phyloP scores from a whole-genome alignment of 306 rosid species.

The Luffa aegyptiaca region DNA sequence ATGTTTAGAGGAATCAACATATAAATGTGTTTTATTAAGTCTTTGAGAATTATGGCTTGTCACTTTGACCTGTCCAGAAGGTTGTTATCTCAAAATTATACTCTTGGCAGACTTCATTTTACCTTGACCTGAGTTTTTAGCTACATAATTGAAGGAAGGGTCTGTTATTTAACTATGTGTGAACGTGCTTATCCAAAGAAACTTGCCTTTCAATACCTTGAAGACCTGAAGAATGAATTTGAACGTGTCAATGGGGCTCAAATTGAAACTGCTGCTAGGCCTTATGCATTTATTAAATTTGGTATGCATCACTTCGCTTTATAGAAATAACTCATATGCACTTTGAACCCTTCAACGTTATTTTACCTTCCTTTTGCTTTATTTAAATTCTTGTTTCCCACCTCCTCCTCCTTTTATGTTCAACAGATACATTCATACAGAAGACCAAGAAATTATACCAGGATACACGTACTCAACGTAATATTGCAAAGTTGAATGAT shows the following conservation, averaged over 20 bases:
- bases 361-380: background rate
- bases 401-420: constrained; percentile 18
- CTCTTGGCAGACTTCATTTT: constrained; percentile 4
- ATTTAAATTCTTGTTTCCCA: constrained; percentile 16
- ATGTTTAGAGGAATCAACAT: background rate
- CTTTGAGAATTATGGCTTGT: background rate
- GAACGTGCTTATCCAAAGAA: constrained; percentile 98
- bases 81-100: background rate
- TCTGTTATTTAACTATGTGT: constrained; percentile 97
- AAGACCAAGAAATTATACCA: constrained; percentile 97
- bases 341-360: background rate
- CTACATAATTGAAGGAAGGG: constrained; percentile 90
- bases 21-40: background rate
- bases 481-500: constrained; percentile 92
- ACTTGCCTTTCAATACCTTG: constrained; percentile 98
- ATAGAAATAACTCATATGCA: background rate
- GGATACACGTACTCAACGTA: constrained; percentile 94
- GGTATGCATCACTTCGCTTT: constrained; percentile 37
- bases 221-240: constrained; percentile 93
- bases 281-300: constrained; percentile 96
- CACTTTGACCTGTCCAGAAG: background rate
- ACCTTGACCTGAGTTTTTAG: constrained; percentile 61
- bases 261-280: constrained; percentile 99
- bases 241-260: constrained; percentile 88
- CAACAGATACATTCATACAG: constrained; percentile 83